Evolutionary conservation across 768 basidiomycete genomes (phyloP), one percentile per base, ranked within the genome.

Genomic region (Mycena capillaripes): DNA sequence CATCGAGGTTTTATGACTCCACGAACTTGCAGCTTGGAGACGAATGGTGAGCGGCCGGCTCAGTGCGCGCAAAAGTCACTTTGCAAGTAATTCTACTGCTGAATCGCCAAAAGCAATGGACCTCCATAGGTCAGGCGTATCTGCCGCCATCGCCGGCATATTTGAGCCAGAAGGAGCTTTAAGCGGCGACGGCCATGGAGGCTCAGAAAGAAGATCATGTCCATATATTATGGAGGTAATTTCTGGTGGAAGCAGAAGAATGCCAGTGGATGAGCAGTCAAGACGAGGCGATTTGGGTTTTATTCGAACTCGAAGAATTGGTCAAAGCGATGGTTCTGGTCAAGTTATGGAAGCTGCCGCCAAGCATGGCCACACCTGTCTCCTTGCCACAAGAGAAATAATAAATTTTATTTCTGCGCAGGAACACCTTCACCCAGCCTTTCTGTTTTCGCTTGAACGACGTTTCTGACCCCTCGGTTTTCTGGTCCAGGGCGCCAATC

Each of bases 131-230:
- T 32, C 8, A 70, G 27, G 19, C 69, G 65, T 16, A 70, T 58
- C 8, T 65, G 55, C n/a, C 69, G 40, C 69, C 69, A 70, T 19
- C 29, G 62, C 38, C 25, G 34, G n/a, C 30, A 65, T 48, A 70
- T 70, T n/a, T 65, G 69, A 19, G 32, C 21, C 8, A 70, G 42
- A n/a, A 70, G 46, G 12, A 70, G 69, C 62, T 29, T 70, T 32
- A 14, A 12, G 27, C 2, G 42, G 40, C 2, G 55, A 65, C n/a
- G 58, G 50, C 30, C n/a, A 34, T 7, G 8, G 27, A 11, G 40
- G 44, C 32, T 14, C 23, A 17, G 36, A 8, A 10, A 21, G 68
- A 30, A 70, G 48, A 64, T 61, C 63, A 29, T 23, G 61, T 9
- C 4, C 42, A 30, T 57, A 70, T 7, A 70, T 56, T 29, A 19